These are phyloP conservation scores for Cornus kousa DNA, from an alignment of 148 eudicot species.

Conservation along the genomic window DNA sequence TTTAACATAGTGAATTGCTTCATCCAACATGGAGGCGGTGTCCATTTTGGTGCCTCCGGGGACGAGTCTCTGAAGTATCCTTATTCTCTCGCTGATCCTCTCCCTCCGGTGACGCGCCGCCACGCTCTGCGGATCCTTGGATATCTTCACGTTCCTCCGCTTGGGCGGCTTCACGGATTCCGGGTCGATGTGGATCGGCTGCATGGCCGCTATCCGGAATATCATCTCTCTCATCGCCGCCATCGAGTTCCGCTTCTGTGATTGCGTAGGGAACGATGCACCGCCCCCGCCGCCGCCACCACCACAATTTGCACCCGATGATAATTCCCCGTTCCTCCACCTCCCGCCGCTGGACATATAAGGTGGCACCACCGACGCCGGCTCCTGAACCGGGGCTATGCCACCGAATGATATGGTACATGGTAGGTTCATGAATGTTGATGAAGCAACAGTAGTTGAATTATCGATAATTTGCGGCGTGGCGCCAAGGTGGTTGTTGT, in stretches of 20 bases:
- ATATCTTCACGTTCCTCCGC: conserved; percentile 81
- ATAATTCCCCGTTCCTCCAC: neutral
- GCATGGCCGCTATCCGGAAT: conserved; percentile 89
- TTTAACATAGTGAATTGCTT: conserved; percentile 86
- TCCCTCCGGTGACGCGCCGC: conserved; percentile 88
- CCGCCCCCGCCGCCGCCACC: conserved; percentile 18
- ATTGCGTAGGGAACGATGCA: conserved; percentile 1
- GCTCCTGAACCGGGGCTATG: conserved; percentile 10
- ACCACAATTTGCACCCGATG: conserved; percentile 9
- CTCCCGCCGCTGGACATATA: neutral
- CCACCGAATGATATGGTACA: conserved; percentile 25
- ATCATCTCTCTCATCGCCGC: conserved; percentile 94
- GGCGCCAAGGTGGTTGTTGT: neutral
- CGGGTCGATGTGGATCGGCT: conserved; percentile 88
- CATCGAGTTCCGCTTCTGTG: conserved; percentile 44
- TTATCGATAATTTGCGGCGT: conserved; percentile 2
- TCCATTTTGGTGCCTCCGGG: conserved; percentile 98
- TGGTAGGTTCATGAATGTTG: conserved; percentile 25
- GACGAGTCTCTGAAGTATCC: conserved; percentile 83
- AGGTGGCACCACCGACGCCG: neutral
- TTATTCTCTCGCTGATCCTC: conserved; percentile 77
- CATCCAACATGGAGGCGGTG: conserved; percentile 91
- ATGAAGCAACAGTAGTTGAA: neutral
- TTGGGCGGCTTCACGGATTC: conserved; percentile 81
- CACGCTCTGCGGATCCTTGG: conserved; percentile 86